Evolutionary conservation across 805 yeast genomes (phyloP).

Genomic region (Yamadazyma ubonensis): DNA sequence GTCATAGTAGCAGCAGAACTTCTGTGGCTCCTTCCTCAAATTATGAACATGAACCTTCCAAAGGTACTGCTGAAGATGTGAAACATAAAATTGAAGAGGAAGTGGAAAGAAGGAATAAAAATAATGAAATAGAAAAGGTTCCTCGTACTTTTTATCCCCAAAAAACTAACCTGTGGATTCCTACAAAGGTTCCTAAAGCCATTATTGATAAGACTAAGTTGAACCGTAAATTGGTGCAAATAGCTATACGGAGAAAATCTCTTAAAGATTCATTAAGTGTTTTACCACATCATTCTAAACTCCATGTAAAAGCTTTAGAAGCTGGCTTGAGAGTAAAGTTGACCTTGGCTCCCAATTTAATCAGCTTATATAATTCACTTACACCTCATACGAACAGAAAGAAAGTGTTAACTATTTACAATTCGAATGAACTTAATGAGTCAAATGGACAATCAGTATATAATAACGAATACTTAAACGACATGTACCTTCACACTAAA

Average conservation of each 20-base stretch:
- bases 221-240: constrained; percentile 22
- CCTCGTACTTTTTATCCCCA: neutral
- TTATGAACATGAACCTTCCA: constrained; percentile 4
- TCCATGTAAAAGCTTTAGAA: constrained; percentile 46
- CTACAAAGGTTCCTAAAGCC: constrained; percentile 12
- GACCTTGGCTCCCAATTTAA: constrained; percentile 45
- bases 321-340: constrained; percentile 51
- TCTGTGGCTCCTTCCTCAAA: neutral
- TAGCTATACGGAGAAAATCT: constrained; percentile 36
- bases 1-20: constrained; percentile 4
- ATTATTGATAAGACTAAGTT: constrained; percentile 13
- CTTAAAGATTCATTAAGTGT: constrained; percentile 5
- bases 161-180: neutral
- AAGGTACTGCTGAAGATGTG: constrained; percentile 11
- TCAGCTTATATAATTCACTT: constrained; percentile 43
- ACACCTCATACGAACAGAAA: constrained; percentile 32
- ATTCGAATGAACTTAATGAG: constrained; percentile 10
- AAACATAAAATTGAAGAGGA: constrained; percentile 11
- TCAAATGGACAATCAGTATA: neutral
- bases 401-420: constrained; percentile 15
- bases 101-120: constrained; percentile 3
- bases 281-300: constrained; percentile 21
- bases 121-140: neutral
- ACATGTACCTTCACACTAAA: constrained; percentile 18
- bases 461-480: constrained; percentile 12